Conservation (phyloP, 202 grass and related monocot species). For the Hordeum pubiflorum region DNA sequence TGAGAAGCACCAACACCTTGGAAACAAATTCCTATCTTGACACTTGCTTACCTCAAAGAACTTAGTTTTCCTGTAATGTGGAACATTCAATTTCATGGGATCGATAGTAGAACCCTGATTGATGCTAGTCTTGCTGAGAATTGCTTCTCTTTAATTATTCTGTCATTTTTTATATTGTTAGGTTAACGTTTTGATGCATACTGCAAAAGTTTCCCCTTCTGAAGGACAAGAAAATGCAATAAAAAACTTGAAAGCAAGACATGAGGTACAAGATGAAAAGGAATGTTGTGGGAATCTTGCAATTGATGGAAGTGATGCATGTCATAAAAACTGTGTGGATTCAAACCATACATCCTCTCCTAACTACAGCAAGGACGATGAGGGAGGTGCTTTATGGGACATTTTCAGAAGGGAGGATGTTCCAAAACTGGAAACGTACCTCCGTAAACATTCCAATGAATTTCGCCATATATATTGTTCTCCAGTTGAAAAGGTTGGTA, state of each 20-base stretch:
- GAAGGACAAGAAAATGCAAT: constrained; percentile 37
- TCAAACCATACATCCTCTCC: constrained; percentile 16
- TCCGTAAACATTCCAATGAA: constrained; percentile 59
- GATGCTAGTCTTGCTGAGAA: background rate
- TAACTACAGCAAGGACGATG: background rate
- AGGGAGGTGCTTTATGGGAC: constrained; percentile 88
- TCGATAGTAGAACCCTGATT: background rate
- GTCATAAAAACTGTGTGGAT: constrained; percentile 10
- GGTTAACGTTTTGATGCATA: constrained; percentile 94
- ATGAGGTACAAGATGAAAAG: constrained; percentile 50
- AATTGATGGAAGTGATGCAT: constrained; percentile 20
- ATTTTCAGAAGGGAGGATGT: constrained; percentile 91
- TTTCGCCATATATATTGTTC: constrained; percentile 70
- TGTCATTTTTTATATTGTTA: constrained; percentile 17
- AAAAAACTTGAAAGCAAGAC: constrained; percentile 56
- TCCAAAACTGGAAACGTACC: constrained; percentile 43
- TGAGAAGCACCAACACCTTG: background rate
- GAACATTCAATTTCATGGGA: background rate
- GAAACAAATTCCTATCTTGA: background rate
- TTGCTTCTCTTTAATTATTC: background rate
- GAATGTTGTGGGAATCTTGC: constrained; percentile 22
- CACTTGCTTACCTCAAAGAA: background rate
- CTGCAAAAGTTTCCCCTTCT: constrained; percentile 31
- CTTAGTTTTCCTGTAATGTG: background rate
- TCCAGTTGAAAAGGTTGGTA: constrained; percentile 67